Base-by-base conservation (phyloP, 108 stramenopile genomes). In the Discostella pseudostelligera region DNA sequence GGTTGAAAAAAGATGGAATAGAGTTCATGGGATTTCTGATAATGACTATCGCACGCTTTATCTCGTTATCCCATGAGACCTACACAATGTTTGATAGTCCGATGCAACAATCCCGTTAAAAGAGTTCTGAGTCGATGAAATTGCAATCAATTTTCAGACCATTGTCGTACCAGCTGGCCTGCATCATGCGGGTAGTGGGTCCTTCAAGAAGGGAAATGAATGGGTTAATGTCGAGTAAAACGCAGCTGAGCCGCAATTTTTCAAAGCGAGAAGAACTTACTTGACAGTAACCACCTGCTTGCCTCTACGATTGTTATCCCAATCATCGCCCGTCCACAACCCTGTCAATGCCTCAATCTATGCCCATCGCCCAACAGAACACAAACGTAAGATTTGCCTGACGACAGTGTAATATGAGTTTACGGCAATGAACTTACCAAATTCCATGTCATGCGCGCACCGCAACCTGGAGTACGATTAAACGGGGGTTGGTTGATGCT, bases 151-250 rank as follows among this genome's bases (percentile, higher is more conserved):
- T 24, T 51, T 17, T 20, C 46, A 20, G 46, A 8, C 21, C 46
- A 44, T 3, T 3, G 35, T n/a, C 64, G 39, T 62, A 71, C 70
- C 61, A 71, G 54, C 29, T 57, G 35, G 8, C 70, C 70, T 0
- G 70, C 70, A 49, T 71, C 61, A 19, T 71, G 70, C 39, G 70
- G 70, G 39, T 48, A 71, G 49, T 63, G 70, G 26, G 70, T 71
- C 36, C 50, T 51, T 51, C 50, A 51, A 51, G 24, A 3, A 26
- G 1, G 26, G 25, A 3, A 51, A 51, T 51, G 24, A 25, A 11
- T 3, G 25, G 0, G 50, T 51, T 3, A 0, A 17, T 17, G 4
- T n/a, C n/a, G n/a, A n/a, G n/a, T n/a, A n/a, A n/a, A n/a, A n/a
- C n/a, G n/a, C n/a, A n/a, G n/a, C n/a, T n/a, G n/a, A n/a, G n/a